Evolutionary conservation across 1,284 basidiomycete species (phyloP), one percentile per base, ranked within the genome.

Genomic region (Boletus nobilissimus): DNA sequence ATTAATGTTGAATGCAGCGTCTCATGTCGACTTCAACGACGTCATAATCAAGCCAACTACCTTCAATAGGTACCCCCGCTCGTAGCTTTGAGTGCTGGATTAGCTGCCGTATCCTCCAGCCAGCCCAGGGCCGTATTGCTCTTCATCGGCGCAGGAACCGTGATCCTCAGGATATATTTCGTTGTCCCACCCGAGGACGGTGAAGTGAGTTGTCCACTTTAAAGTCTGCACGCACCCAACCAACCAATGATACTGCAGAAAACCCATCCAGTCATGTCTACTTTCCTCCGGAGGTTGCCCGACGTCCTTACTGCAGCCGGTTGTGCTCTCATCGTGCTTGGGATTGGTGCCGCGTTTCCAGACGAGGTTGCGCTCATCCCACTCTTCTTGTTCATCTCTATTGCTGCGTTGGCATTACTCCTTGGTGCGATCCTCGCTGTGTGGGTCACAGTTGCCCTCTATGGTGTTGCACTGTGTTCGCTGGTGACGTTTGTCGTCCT

Each of bases 31-130:
- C 7, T 36, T 16, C 3, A 32, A 34, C 18, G n/a, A 26, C 13
- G 32, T 39, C 36, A 22, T 13, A 2, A 29, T 36, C 38, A 22
- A 63, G 43, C 51, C 48, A 24, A 63, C 22, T 38, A 51, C 18
- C 13, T 48, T 10, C 22, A n/a, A 64, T n/a, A 75, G 73, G 71
- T 34, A 26, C 71, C 73, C 22, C n/a, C 60, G 13, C 73, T 75
- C n/a, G 36, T 75, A n/a, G 48, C 48, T 13, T 40, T 74, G 36
- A 38, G 14, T 29, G 26, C 48, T 18, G 72, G 74, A 34, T 54
- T 75, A 22, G 34, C n/a, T 36, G 74, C 62, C 18, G 48, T 74
- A 11, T 74, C 62, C 26, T n/a, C 62, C 39, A n/a, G 54, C 48
- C 71, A 74, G 9, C 74, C 74, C 26, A 43, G 11, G 14, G 74